Evolutionary conservation across 129 eudicot species (phyloP), one percentile per base, ranked within the genome.

Genomic region (Solidago caesia): DNA sequence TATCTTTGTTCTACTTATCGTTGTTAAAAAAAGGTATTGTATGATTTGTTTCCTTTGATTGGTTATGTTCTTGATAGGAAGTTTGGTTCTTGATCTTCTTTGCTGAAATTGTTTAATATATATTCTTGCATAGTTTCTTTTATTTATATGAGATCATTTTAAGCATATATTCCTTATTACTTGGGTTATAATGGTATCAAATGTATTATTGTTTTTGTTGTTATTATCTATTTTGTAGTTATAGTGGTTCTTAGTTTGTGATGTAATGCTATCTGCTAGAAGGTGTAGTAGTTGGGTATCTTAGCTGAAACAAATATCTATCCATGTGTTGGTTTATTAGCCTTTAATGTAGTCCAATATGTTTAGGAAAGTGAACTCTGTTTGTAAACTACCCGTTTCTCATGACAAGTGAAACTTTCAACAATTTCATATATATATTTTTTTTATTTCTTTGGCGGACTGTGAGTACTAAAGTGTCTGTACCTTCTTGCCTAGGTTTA

Each of bases 401-500:
- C 46, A 14, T 44, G 56, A 27, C 45, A 43, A 57, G 5, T 8
- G 29, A 44, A 56, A 14, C 39, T 33, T 33, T 33, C 39, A 33
- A 33, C 39, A 3, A 33, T 33, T 33, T 33, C 39, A 33, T 33
- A 33, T 33, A 2, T 3, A 1, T 33, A 1, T 33, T 0, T 33
- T 33, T 15, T 12, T 13, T 51, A 52, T 41, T 41, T 8, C 9
- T 15, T 49, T 51, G 12, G 42, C 43, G 58, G 58, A 47, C 67
- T 75, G 55, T 55, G 56, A 53, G 42, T 66, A 75, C 45, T 53
- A 65, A 51, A 13, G 16, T 25, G 43, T 66, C 67, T 75, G 26
- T 47, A 64, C 43, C 64, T 75, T 21, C 52, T 44, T 15, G 51
- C 44, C 46, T 49, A 44, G 51, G 39, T 16, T 64, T 53, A 66